Evolutionary conservation across 345 rosid genomes (phyloP).

Genomic region (Dimocarpus longan): DNA sequence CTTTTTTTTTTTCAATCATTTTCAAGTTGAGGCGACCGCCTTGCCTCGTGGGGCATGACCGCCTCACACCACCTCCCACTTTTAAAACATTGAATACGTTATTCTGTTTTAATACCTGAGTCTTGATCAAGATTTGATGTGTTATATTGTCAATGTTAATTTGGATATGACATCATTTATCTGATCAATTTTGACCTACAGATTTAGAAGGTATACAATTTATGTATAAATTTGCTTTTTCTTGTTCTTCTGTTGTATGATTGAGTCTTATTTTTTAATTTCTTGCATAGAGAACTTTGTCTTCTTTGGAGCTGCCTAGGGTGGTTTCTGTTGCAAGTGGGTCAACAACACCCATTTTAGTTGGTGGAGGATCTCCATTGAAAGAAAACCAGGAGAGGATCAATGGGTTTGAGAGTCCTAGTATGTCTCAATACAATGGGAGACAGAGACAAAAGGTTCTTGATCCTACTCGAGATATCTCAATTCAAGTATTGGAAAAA

Average conservation of each 20-base stretch:
- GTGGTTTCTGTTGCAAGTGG: slow-evolving; percentile 69
- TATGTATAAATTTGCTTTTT: neutral
- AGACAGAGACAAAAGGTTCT: slow-evolving; percentile 64
- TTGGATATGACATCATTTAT: neutral
- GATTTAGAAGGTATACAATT: neutral
- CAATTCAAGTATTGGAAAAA: slow-evolving; percentile 87
- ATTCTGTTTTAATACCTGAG: neutral
- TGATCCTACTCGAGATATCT: slow-evolving; percentile 91
- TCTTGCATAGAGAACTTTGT: slow-evolving; percentile 68
- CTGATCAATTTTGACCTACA: neutral
- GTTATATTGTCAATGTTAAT: neutral
- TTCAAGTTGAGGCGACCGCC: too few species aligned
- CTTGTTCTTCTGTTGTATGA: slow-evolving; percentile 7
- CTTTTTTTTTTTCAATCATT: too few species aligned
- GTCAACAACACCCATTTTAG: slow-evolving; percentile 44
- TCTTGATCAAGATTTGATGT: neutral
- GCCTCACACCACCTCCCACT: too few species aligned
- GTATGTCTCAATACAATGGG: slow-evolving; percentile 45
- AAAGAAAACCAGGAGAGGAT: slow-evolving; percentile 47
- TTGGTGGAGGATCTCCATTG: slow-evolving; percentile 45
- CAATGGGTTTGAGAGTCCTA: slow-evolving; percentile 43
- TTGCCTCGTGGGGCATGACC: too few species aligned
- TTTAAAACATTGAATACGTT: too few species aligned
- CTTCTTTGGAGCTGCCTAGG: slow-evolving; percentile 91
- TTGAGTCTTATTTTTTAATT: slow-evolving; percentile 21